Evolutionary conservation across 129 eudicot species (phyloP), one percentile per base, ranked within the genome.

Genomic region (Deinandra increscens): DNA sequence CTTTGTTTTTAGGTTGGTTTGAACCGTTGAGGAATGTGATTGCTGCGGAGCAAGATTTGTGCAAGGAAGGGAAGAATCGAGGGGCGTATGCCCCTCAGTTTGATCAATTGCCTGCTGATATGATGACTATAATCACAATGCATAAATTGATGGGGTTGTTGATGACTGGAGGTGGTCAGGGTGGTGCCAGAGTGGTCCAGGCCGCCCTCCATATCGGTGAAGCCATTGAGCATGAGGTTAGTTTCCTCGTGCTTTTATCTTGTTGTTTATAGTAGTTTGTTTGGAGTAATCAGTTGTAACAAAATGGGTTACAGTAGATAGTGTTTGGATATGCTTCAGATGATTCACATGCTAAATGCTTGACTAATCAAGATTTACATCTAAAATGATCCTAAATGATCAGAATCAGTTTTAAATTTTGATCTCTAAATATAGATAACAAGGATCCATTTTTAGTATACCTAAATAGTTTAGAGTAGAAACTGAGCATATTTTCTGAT

Each of bases 1-100:
- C 98, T 0, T 78, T 93, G 95, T 93, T 93, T 78, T 72, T 93
- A 13, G 97, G 98, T 68, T 92, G 98, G 98, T 92, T 92, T 83
- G 96, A 92, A 75, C 98, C 98, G 4, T 76, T 92, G 70, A 83
- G 78, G 71, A 83, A 93, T 79, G 97, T 79, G 2, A 93, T 93
- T 77, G 75, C 77, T 14, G 78, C 85, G 11, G 98, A 93, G 70
- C 98, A 93, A 70, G 92, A 87, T 38, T 76, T 81, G 68, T 83
- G 88, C n/a, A 76, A 63, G 60, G 80, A 83, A 66, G 95, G 90
- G 82, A 84, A 74, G 80, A 80, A 77, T 50, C 60, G 86, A 43
- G 66, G 74, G 3, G 80, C 86, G 0, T 81, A 86, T 80, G 95
- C 92, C 0, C 88, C 90, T 0, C 84, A 64, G 62, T 82, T 89